A percentile compares a stretch with the other conserved stretches of the same genome.
phyloP scores from a whole-genome alignment of 2,329 filamentous ascomycete species.

The Clonostachys chloroleuca region DNA sequence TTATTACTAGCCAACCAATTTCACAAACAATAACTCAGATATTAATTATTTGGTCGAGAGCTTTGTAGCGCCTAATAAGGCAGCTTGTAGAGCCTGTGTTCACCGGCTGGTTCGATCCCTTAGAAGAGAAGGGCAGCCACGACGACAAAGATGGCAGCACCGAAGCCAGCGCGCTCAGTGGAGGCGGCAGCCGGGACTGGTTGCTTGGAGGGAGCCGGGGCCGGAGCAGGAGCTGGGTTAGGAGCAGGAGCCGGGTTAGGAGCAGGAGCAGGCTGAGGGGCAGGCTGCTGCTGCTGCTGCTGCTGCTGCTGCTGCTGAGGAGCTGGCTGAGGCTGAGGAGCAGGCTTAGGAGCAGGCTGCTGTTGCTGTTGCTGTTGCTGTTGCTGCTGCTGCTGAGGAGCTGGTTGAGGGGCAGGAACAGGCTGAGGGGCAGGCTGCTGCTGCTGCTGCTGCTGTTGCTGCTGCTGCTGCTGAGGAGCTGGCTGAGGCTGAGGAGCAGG shows the following conservation, averaged over 20 bases:
- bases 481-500: not conserved
- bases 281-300: not conserved
- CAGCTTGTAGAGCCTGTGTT: too few species aligned
- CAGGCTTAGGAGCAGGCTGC: not conserved
- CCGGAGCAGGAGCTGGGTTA: not conserved
- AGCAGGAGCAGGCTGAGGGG: slow-evolving; percentile 1
- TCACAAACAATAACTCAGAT: not conserved
- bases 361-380: too few species aligned
- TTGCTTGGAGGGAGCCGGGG: slow-evolving; percentile 1
- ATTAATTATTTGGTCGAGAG: not conserved
- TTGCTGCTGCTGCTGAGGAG: not conserved
- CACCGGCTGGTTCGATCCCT: not conserved
- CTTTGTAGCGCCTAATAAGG: not conserved
- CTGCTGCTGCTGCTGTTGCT: too few species aligned
- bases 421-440: not conserved
- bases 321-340: slow-evolving; percentile 1
- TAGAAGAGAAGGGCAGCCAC: slow-evolving; percentile 30
- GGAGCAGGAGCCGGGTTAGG: not conserved
- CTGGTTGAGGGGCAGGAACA: not conserved
- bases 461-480: not conserved
- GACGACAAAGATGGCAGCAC: slow-evolving; percentile 30
- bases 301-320: not conserved
- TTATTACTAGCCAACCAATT: not conserved
- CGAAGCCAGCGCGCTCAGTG: slow-evolving; percentile 19
- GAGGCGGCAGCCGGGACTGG: not conserved